A percentile compares a stretch with the other conserved stretches of the same genome.
phyloP scores from a whole-genome alignment of 495 filamentous ascomycete genomes.

The Penicillium steckii region DNA sequence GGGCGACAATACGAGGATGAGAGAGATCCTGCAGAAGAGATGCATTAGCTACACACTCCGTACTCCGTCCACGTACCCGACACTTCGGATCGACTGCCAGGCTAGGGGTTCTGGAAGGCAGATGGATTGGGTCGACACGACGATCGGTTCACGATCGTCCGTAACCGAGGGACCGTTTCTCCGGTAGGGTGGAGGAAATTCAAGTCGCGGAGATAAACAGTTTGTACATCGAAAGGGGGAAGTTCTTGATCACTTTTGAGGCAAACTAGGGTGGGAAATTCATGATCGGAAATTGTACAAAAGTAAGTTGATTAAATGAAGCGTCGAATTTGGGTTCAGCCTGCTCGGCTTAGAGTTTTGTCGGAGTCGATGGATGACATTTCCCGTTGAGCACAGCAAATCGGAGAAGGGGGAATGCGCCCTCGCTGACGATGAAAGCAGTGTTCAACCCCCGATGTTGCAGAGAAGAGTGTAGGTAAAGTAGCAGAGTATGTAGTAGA shows the following conservation, averaged over 20 bases:
- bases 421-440: slow-evolving; percentile 8
- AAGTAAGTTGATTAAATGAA: neutral
- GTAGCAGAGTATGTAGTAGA: too few species aligned
- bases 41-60: neutral
- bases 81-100: neutral
- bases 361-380: neutral
- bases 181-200: too few species aligned
- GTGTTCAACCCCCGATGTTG: neutral
- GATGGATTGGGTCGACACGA: slow-evolving; percentile 1
- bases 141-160: slow-evolving; percentile 3
- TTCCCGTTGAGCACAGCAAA: slow-evolving; percentile 10
- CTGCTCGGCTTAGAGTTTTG: neutral
- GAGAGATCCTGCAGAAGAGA: neutral
- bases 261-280: too few species aligned
- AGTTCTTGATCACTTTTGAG: too few species aligned
- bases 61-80: neutral
- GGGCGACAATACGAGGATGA: neutral
- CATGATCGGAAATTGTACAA: too few species aligned
- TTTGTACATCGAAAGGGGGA: too few species aligned
- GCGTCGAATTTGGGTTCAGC: neutral
- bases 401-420: slow-evolving; percentile 12
- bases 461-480: too few species aligned
- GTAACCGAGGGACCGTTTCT: neutral
- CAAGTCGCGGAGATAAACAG: too few species aligned
- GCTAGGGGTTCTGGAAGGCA: slow-evolving; percentile 4